Base-by-base conservation (phyloP, 768 basidiomycete genomes). In the Boletus rubescentipes region DNA sequence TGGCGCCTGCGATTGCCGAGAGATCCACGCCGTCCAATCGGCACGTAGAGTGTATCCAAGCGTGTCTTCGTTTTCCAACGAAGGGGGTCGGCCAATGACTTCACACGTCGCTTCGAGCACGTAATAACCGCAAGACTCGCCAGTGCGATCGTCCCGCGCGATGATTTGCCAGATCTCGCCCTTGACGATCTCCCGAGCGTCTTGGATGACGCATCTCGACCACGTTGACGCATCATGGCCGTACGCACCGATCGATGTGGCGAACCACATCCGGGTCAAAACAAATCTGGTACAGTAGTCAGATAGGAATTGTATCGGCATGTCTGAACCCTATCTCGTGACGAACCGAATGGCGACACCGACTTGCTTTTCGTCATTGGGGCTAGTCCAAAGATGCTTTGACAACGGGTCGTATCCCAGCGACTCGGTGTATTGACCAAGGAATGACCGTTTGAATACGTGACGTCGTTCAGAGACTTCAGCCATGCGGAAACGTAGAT, bases 21-120 rank as follows among this genome's bases (percentile, higher is more conserved):
- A 58, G 45, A 91, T 77, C 64, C 86, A 90, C 1, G 68, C 58
- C 1, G 81, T 78, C 89, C 89, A 91, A 66, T 91, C 89, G 1
- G 72, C 72, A 9, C 89, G 82, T 32, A 80, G 62, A 48, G 57
- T 53, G 20, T 46, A 43, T 10, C 31, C 49, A 31, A 41, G 58
- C 37, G 44, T 36, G 21, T 46, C 16, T 32, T 43, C 31, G 36
- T 30, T 31, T 39, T 20, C 38, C 39, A 44, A 47, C 20, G 50
- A 41, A 15, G 68, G 61, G 7, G 67, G 58, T 31, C 67, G 72
- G 0, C 87, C 87, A 49, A 89, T 77, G 31, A 86, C 83, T 61
- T 91, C 89, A 62, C 89, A 89, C 0, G 89, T 91, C 20, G 79
- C 65, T 55, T 87, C 87, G 1, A 92, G 69, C 26, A 89, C 82